Conservation (phyloP, 1,284 basidiomycete species). For the Papiliotrema laurentii region DNA sequence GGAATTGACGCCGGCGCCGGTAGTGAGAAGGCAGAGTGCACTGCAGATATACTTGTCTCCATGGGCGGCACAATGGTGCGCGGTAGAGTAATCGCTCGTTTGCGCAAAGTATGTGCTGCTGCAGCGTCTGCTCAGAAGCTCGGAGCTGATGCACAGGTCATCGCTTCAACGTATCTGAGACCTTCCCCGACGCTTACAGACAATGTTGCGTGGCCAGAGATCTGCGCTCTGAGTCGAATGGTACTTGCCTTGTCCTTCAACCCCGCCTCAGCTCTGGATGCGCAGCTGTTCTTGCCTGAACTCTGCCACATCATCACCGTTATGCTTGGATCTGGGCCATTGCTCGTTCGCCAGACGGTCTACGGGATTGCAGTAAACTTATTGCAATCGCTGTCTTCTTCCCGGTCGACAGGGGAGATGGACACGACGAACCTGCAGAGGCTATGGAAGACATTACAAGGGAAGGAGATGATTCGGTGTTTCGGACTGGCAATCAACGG, state of each 20-base stretch:
- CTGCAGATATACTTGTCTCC: constrained; percentile 67
- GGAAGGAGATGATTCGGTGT: constrained; percentile 58
- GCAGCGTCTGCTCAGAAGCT: not conserved
- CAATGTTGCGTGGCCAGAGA: constrained; percentile 76
- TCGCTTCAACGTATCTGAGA: constrained; percentile 66
- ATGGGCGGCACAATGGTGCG: constrained; percentile 71
- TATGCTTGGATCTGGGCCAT: constrained; percentile 66
- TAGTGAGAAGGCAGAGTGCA: constrained; percentile 66
- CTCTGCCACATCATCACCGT: constrained; percentile 71
- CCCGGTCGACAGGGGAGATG: constrained; percentile 29
- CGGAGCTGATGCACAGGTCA: constrained; percentile 52
- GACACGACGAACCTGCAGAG: constrained; percentile 37
- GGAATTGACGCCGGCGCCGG: constrained; percentile 76
- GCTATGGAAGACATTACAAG: constrained; percentile 60
- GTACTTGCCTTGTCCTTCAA: constrained; percentile 67
- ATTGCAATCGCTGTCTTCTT: constrained; percentile 59
- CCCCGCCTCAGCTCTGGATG: constrained; percentile 59
- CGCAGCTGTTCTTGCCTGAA: constrained; percentile 76
- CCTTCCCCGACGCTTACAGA: constrained; percentile 61
- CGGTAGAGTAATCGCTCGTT: constrained; percentile 67
- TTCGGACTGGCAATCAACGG: constrained; percentile 59
- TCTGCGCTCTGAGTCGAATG: constrained; percentile 70
- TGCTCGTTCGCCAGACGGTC: constrained; percentile 69
- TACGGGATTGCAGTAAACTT: constrained; percentile 77
- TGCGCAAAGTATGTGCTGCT: constrained; percentile 62